Percentiles rank a stretch among this genome's conserved stretches.
These are phyloP conservation scores for Teratosphaeria epicoccoides DNA, from an alignment of 2,329 filamentous ascomycete species.

Conservation along the genomic window DNA sequence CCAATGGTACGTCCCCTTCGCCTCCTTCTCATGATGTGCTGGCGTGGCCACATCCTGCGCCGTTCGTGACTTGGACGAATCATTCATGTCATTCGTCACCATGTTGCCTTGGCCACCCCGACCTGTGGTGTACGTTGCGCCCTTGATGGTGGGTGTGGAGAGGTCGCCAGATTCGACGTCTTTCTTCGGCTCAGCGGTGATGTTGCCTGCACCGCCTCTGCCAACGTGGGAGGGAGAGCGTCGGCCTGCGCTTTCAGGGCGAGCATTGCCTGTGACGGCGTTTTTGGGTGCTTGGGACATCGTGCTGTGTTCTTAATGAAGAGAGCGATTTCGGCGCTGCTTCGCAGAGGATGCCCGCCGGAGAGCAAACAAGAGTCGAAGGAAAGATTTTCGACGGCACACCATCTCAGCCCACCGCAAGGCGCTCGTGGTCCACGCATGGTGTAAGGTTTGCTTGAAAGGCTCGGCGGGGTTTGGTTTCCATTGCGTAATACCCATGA, in stretches of 20 bases:
- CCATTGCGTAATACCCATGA: not conserved
- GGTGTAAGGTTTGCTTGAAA: not conserved
- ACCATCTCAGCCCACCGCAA: not conserved
- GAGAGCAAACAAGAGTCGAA: not conserved
- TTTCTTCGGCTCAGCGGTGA: conserved; percentile 28
- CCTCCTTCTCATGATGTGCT: conserved; percentile 39
- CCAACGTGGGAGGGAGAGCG: conserved; percentile 39
- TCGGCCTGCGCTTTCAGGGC: not conserved
- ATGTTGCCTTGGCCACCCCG: conserved; percentile 82
- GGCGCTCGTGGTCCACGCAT: not conserved
- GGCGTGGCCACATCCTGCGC: conserved; percentile 69
- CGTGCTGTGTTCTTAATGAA: no score
- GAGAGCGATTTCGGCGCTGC: no score
- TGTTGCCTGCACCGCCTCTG: conserved; percentile 60
- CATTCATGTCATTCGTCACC: conserved; percentile 60
- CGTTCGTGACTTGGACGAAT: conserved; percentile 56
- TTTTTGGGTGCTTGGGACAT: not conserved
- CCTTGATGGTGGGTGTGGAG: conserved; percentile 73
- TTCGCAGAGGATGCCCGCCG: no score
- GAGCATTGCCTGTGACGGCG: not conserved
- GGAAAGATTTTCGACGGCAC: not conserved
- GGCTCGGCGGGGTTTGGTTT: not conserved
- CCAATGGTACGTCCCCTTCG: conserved; percentile 51
- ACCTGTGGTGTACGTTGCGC: conserved; percentile 75
- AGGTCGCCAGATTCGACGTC: conserved; percentile 47